Evolutionary conservation across 108 stramenopile species (phyloP), one percentile per base, ranked within the genome.

Genomic region (Fragilaria crotonensis): DNA sequence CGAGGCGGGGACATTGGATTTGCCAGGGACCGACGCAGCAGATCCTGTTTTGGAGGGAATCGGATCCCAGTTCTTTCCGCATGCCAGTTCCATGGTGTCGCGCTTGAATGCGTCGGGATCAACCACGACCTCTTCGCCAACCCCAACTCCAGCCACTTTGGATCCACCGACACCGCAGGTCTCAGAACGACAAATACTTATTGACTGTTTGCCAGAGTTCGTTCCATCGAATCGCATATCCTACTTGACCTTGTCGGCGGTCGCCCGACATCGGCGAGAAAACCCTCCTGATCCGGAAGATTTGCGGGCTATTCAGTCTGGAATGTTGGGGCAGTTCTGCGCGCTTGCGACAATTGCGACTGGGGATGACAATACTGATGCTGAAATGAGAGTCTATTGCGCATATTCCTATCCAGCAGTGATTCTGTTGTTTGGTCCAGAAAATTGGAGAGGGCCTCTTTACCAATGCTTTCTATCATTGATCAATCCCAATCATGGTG

Each of bases 331-430:
- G 25, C 90, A 89, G 50, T 98, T 90, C 62, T 72, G 82, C 45
- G 79, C 68, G 36, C 83, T 97, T 59, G 90, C 94, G 26, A 68
- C 56, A 30, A 84, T 77, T 23, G 73, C 59, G 4, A 87, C 92
- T 3, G 84, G 89, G 7, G 85, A 89, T 29, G 80, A 85, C 45
- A 83, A 79, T 36, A 79, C 76, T 4, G 96, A 95, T 52, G 95
- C 89, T 23, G 96, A 99, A 70, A 87, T 98, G 81, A n/a, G n/a
- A 41, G 85, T 93, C 5, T 95, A 90, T 48, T 99, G 98, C 50
- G 98, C 98, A 0, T 99, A 95, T 62, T 84, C 73, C 49, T 93
- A 95, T 48, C 98, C 98, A n/a, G 98, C 96, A 11, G 95, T 99
- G 5, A 84, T 90, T 4, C 66, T 94, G 14, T 73, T 94, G 45